Evolutionary conservation across 768 basidiomycete species (phyloP).

Genomic region (Chiua virens): DNA sequence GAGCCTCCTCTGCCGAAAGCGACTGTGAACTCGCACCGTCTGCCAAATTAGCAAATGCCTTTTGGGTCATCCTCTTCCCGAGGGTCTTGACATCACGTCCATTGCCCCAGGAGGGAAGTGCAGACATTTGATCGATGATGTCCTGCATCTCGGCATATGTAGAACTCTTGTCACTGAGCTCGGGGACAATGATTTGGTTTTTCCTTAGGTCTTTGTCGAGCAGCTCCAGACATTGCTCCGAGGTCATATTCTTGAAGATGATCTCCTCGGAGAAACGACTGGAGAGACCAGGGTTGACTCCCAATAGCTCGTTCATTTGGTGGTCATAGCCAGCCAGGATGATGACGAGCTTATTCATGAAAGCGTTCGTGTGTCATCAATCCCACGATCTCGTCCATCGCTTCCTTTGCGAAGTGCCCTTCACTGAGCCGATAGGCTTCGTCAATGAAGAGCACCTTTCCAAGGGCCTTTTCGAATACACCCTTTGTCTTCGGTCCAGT

Average conservation of each 20-base stretch:
- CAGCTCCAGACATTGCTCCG: slow-evolving; percentile 52
- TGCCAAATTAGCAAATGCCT: slow-evolving; percentile 35
- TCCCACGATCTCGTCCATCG: slow-evolving; percentile 72
- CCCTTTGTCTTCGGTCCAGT: slow-evolving; percentile 68
- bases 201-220: slow-evolving; percentile 49
- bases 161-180: slow-evolving; percentile 25
- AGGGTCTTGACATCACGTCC: slow-evolving; percentile 63
- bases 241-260: slow-evolving; percentile 52
- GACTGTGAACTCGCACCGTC: slow-evolving; percentile 16
- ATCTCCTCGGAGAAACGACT: slow-evolving; percentile 72
- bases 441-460: slow-evolving; percentile 70
- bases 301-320: slow-evolving; percentile 62
- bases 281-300: slow-evolving; percentile 61
- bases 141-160: slow-evolving; percentile 33
- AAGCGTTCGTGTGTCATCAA: slow-evolving; percentile 59
- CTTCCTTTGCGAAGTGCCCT: slow-evolving; percentile 69
- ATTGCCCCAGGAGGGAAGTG: slow-evolving; percentile 63
- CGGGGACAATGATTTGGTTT: slow-evolving; percentile 38
- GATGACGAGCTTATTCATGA: slow-evolving; percentile 60
- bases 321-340: slow-evolving; percentile 71
- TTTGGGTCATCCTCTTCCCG: slow-evolving; percentile 45
- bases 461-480: slow-evolving; percentile 63
- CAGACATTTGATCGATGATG: slow-evolving; percentile 42
- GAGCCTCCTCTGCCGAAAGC: slow-evolving; percentile 29
- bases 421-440: slow-evolving; percentile 68